Conservation (phyloP, 371 early-diverging fungal genomes). For the Encephalitozoon intestinalis region DNA sequence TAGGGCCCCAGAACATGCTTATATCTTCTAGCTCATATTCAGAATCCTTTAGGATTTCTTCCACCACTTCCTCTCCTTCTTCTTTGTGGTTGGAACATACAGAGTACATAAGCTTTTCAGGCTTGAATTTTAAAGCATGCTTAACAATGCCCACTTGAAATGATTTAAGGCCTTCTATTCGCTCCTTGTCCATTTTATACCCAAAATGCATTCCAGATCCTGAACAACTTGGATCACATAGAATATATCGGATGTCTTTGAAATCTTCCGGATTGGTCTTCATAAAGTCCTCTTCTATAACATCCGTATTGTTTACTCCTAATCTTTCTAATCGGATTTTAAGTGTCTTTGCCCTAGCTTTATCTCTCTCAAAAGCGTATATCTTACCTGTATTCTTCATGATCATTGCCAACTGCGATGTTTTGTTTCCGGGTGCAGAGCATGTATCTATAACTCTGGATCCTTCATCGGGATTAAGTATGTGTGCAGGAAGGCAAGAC, state of each 20-base stretch:
- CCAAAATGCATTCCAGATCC: slow-evolving; percentile 73
- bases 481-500: slow-evolving; percentile 79
- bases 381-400: slow-evolving; percentile 76
- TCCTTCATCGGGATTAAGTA: slow-evolving; percentile 68
- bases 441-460: slow-evolving; percentile 81
- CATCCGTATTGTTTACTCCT: slow-evolving; percentile 69
- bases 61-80: slow-evolving; percentile 88
- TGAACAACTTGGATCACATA: slow-evolving; percentile 92
- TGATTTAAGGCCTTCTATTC: slow-evolving; percentile 62
- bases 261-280: slow-evolving; percentile 60
- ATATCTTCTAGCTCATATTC: slow-evolving; percentile 61
- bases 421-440: slow-evolving; percentile 97
- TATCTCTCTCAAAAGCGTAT: slow-evolving; percentile 79
- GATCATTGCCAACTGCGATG: slow-evolving; percentile 74
- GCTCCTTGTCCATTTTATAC: slow-evolving; percentile 63
- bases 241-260: slow-evolving; percentile 69
- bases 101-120: slow-evolving; percentile 75
- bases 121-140: slow-evolving; percentile 64
- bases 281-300: slow-evolving; percentile 47
- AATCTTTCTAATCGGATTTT: slow-evolving; percentile 67
- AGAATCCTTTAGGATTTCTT: slow-evolving; percentile 45
- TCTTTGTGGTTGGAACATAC: slow-evolving; percentile 82
- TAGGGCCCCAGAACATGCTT: slow-evolving; percentile 62
- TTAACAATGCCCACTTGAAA: slow-evolving; percentile 56
- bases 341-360: slow-evolving; percentile 69